Base-by-base conservation (phyloP, 1,284 basidiomycete species). In the Veloboletus limbatus region DNA sequence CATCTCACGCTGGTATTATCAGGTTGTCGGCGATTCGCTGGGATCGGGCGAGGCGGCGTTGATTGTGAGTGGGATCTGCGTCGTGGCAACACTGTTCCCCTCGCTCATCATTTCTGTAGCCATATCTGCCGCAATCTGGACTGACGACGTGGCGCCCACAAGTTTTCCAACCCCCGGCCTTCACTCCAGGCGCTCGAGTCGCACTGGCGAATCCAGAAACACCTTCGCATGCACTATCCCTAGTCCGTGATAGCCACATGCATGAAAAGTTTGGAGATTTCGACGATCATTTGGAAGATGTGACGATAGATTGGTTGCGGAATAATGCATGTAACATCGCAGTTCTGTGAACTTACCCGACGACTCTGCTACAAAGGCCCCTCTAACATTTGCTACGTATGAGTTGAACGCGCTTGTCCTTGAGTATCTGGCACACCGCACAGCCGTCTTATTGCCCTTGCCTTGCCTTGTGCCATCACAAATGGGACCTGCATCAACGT, bases 271-370 rank as follows among this genome's bases (percentile, higher is more conserved):
- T 89, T 43, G 82, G 80, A 6, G 86, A 89, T 60, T 89, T 88
- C 52, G 87, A 89, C 51, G 86, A 88, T 53, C 84, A 89, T 66
- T 60, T 89, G 40, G 86, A 87, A 61, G 81, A 88, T 63, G 79
- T 82, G 37, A 75, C 74, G 14, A 79, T 85, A 55, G 78, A 85
- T 59, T 84, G 82, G 82, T 56, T 84, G 53, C 71, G 74, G 44
- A 83, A 83, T 54, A 63, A 57, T 34, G 68, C 69, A 40, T 79
- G 77, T 65, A 60, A 75, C 47, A 57, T 66, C 20, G 37, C 41
- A 28, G 55, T 52, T 31, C 37, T 39, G 18, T 67, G 40, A 60
- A 27, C n/a, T n/a, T n/a, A n/a, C n/a, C n/a, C n/a, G n/a, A n/a
- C n/a, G n/a, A n/a, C n/a, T n/a, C n/a, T n/a, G n/a, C n/a, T n/a